Base-by-base conservation (phyloP, 2,329 filamentous ascomycete species). In the Sclerotinia minor region DNA sequence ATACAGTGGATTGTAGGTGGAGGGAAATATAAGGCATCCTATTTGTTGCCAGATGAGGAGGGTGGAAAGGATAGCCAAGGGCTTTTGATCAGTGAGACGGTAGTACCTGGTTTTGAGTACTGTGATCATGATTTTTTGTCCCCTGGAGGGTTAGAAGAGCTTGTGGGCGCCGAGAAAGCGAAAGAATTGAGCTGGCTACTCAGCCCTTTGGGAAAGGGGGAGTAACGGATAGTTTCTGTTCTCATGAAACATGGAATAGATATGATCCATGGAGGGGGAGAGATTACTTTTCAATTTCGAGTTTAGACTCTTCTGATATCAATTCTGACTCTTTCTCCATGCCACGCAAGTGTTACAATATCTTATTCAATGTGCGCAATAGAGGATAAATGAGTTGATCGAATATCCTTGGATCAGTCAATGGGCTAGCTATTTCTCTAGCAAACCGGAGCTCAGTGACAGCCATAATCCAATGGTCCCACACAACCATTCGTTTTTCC, bases 1-100 rank as follows among this genome's bases (percentile, higher is more conserved):
- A 71, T 89, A 73, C 87, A 90, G 76, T 91, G 88, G 88, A 80
- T 89, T 69, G 88, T 92, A 9, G 86, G 89, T 65, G 88, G 88
- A 0, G 87, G 85, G 5, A 86, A 87, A 76, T 91, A 84, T 75
- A 91, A 91, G 78, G 84, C 84, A 15, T 88, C 83, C 73, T 89
- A 83, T 76, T 73, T 91, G 67, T 76, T 89, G 44, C 80, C 82
- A 1, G 81, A 83, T 64, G 76, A 75, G 13, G 77, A 77, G 54
- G 76, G 74, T 29, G 76, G 72, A 3, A 73, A 75, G 5, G 74
- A 72, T 35, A 79, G 77, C 49, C 80, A 78, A 49, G 80, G 85
- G 0, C 76, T 89, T 72, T 79, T 91, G 78, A 90, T 91, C 69
- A 87, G 84, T 59, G 87, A 91, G 80, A 89, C 86, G 0, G 87